These are phyloP conservation scores for Quambalaria eucalypti DNA, from an alignment of 1,284 basidiomycete species.

Conservation along the genomic window DNA sequence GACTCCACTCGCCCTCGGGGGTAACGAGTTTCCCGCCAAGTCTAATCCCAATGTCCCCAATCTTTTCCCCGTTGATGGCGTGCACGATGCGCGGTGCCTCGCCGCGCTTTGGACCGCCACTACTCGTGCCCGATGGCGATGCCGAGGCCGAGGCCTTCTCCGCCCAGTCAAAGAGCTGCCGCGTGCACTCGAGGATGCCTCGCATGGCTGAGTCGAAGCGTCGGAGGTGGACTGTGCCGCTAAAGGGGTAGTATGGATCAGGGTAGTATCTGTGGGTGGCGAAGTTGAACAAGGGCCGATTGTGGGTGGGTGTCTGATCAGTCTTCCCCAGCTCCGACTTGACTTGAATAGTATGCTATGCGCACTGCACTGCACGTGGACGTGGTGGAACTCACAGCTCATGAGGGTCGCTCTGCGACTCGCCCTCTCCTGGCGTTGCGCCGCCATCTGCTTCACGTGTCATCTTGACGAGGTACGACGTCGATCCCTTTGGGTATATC, in stretches of 20 bases:
- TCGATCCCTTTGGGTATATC: neutral
- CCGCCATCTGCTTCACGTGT: no score
- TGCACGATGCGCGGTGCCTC: neutral
- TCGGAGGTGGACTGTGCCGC: constrained; percentile 69
- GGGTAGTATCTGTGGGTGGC: neutral
- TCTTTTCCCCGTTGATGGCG: constrained; percentile 86
- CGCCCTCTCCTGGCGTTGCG: no score
- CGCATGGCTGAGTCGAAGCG: constrained; percentile 95
- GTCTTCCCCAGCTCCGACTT: no score
- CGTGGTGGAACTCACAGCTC: no score
- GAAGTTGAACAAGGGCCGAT: neutral
- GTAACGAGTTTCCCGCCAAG: constrained; percentile 45
- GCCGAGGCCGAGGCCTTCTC: neutral
- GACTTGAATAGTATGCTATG: neutral
- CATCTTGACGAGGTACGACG: neutral
- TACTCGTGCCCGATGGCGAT: neutral
- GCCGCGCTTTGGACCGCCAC: neutral
- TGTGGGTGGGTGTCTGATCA: no score
- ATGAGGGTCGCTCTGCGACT: no score
- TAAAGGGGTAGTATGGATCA: neutral
- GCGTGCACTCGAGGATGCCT: constrained; percentile 84
- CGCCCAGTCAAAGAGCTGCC: constrained; percentile 78
- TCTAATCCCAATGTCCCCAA: constrained; percentile 87
- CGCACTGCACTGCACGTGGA: no score
- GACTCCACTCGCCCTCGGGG: neutral